These are phyloP conservation scores for Daedalea quercina DNA, from an alignment of 768 basidiomycete species.

Conservation along the genomic window DNA sequence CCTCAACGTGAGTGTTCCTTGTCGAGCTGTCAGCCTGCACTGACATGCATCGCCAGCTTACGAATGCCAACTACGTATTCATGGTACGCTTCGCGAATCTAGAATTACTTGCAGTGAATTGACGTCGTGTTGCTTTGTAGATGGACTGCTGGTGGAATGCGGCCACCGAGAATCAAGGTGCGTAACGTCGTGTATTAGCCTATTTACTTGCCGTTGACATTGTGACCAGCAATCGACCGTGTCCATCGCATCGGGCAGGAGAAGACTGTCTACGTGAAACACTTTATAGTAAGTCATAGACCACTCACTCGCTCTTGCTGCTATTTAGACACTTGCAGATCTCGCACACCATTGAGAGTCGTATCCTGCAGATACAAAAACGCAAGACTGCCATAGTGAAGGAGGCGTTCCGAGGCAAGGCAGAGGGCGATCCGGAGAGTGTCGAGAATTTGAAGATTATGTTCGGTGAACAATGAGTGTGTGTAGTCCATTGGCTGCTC, in stretches of 20 bases:
- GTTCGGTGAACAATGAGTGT: slow-evolving; percentile 38
- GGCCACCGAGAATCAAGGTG: slow-evolving; percentile 76
- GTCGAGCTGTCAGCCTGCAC: neutral
- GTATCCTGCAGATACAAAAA: slow-evolving; percentile 77
- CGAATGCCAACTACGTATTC: slow-evolving; percentile 78
- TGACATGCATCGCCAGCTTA: slow-evolving; percentile 39
- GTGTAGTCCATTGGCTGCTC: no score
- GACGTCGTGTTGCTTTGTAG: slow-evolving; percentile 28
- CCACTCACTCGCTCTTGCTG: neutral
- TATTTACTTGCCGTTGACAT: no score
- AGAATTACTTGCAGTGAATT: neutral
- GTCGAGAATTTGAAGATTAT: slow-evolving; percentile 79
- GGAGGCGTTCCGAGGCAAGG: slow-evolving; percentile 68
- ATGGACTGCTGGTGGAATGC: slow-evolving; percentile 96
- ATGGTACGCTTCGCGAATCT: slow-evolving; percentile 44
- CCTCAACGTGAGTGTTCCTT: slow-evolving; percentile 52
- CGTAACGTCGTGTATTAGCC: neutral
- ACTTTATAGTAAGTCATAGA: slow-evolving; percentile 61
- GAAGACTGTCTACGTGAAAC: slow-evolving; percentile 75
- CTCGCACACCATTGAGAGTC: slow-evolving; percentile 68
- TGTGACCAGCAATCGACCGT: slow-evolving; percentile 63
- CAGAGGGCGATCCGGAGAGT: slow-evolving; percentile 57
- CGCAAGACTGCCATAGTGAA: slow-evolving; percentile 83
- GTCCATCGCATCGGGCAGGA: slow-evolving; percentile 85
- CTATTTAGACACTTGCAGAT: slow-evolving; percentile 36